phyloP scores from a whole-genome alignment of 371 early-diverging fungal genomes.

The Sporodiniella umbellata region DNA sequence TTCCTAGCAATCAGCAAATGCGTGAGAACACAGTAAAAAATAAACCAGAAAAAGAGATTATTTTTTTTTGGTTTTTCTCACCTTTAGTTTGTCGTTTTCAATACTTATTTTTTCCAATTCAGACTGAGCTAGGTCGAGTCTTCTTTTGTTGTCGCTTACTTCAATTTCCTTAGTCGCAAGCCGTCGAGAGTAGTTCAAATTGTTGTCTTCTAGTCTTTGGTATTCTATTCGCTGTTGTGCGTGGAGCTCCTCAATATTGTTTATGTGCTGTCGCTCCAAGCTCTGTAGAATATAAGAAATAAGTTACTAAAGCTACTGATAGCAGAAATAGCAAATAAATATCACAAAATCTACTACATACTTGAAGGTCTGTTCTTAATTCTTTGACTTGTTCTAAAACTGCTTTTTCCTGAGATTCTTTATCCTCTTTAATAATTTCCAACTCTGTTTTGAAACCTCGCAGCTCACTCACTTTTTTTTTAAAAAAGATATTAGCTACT shows the following conservation, averaged over 20 bases:
- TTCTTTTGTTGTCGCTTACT: slow-evolving; percentile 12
- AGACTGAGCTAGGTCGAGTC: slow-evolving; percentile 4
- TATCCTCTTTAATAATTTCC: slow-evolving; percentile 21
- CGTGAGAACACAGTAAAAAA: no score
- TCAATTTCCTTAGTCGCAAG: slow-evolving; percentile 26
- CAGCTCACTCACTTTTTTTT: slow-evolving; percentile 21
- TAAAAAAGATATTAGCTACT: not conserved
- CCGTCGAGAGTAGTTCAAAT: slow-evolving; percentile 23
- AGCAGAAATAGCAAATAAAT: no score
- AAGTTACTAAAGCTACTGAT: no score
- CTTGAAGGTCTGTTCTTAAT: slow-evolving; percentile 24
- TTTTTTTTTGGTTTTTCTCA: not conserved
- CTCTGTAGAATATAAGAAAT: not conserved
- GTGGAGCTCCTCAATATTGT: slow-evolving; percentile 24
- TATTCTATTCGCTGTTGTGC: slow-evolving; percentile 30
- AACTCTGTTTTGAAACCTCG: slow-evolving; percentile 22
- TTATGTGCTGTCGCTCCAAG: slow-evolving; percentile 19
- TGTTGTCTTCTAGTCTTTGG: slow-evolving; percentile 33
- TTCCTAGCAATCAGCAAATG: not conserved
- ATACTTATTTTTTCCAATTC: slow-evolving; percentile 8
- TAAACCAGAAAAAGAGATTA: no score
- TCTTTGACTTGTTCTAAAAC: slow-evolving; percentile 22
- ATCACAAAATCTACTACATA: slow-evolving; percentile 5
- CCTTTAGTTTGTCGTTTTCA: slow-evolving; percentile 10
- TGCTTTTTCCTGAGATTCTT: slow-evolving; percentile 29